Base-by-base conservation (phyloP, 2,329 filamentous ascomycete genomes). In the Zasmidium cellare region DNA sequence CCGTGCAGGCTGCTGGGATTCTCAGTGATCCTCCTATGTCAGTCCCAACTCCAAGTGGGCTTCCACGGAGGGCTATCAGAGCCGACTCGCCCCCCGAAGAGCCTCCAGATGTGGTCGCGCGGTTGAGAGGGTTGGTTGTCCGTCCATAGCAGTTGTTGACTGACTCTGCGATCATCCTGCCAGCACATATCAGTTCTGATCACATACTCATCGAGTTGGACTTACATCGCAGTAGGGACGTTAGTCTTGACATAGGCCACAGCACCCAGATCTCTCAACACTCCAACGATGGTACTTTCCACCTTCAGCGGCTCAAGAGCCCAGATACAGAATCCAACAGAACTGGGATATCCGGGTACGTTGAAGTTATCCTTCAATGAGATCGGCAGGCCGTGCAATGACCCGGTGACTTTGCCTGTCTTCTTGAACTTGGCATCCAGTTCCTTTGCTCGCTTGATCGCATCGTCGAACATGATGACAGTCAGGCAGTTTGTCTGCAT, bases 341-440 rank as follows among this genome's bases (percentile, higher is more conserved):
- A 86, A 20, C 83, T 77, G 61, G 87, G 84, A 12, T 84, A 77
- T 5, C 84, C 85, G 1, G 72, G 69, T 14, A 89, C 74, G 57
- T 89, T 82, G 76, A 90, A 87, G 67, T 87, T 86, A 73, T 91
- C 88, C 67, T 91, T 91, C 48, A 91, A 79, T 0, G 86, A 84
- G 49, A 88, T 76, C 0, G 85, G 85, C 0, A 88, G 58, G 70
- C 86, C 88, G 70, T 91, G 88, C 1, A 91, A 78, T 1, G 87
- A 87, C 0, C 88, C 88, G 38, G 81, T 73, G 0, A 79, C 71
- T 60, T 75, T 72, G 23, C 77, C 78, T 12, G 74, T 80, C 50
- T 71, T 72, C 19, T 72, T 63, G 3, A 82, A 74, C 57, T 84
- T 76, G 0, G 79, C 74, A 66, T 87, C 84, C 0, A 85, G 76